Evolutionary conservation across 2,329 filamentous ascomycete genomes (phyloP), one percentile per base, ranked within the genome.

Genomic region (Colletotrichum sp.): DNA sequence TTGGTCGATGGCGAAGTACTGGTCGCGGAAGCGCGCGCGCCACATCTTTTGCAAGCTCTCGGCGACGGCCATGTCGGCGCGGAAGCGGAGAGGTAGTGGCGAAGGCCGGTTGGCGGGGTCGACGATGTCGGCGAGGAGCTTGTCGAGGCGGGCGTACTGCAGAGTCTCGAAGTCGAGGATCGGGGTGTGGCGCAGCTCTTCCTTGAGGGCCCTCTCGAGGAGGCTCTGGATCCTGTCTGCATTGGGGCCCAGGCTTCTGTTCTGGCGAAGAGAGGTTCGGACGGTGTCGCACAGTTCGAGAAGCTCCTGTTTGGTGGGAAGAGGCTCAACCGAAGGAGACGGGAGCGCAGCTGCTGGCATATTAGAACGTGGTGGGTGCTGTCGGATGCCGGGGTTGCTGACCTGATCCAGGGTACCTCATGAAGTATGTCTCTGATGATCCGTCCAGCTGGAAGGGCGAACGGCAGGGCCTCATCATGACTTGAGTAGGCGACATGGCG

Each of bases 1-100:
- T 65, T 89, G 83, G 71, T 90, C 88, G 30, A 90, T 84, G 75
- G 85, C 83, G 75, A 87, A 86, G 71, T 87, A 89, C 8, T 83
- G 79, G n/a, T 86, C 85, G 52, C 83, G 82, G 78, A 89, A 89
- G 6, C 88, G 83, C 9, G 80, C 78, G 63, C 84, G 80, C 89
- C 88, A 90, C 49, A 80, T 77, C n/a, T 83, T 82, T 75, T 86
- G 84, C 63, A 90, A 78, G 49, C 79, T 81, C 72, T 86, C 84
- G 15, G 85, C 87, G 44, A 85, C 80, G 8, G 81, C 78, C 24
- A 83, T 79, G 73, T 87, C 83, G 28, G 82, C 80, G 21, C 82
- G 80, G 72, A 85, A 83, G 69, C 82, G 80, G 6, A 79, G 79
- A 13, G 82, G 79, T 16, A 81, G 77, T 9, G 81, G 81, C 2